Base-by-base conservation (phyloP, 768 basidiomycete species). In the Leccinum uliginosum region DNA sequence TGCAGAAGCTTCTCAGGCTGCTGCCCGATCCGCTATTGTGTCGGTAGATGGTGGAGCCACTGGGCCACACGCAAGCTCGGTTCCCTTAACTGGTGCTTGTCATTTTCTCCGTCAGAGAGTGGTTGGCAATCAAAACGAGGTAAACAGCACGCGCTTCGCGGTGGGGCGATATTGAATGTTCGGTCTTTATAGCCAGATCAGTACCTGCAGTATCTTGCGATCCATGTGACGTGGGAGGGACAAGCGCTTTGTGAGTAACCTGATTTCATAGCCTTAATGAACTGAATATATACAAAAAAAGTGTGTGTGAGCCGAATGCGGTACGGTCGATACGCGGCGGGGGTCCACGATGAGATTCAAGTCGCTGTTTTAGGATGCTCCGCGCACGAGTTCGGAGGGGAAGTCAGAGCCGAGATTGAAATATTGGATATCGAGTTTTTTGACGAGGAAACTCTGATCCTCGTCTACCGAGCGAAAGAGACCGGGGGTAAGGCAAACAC, bases 381-480 rank as follows among this genome's bases (percentile, higher is more conserved):
- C 43, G 58, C 65, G 59, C 60, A 61, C 51, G 70, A 67, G 61
- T 68, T 75, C 69, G 75, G 71, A 58, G 73, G 51, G 34, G 56
- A 60, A 24, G 52, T 61, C 46, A 62, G 63, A 61, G 65, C 57
- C 54, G 74, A 76, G 62, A 69, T 84, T 64, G 78, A 84, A 57
- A 62, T 89, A 46, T 67, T 90, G 67, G 85, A 86, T 64, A 79
- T 75, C 44, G 86, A 89, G 54, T 91, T 91, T 73, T 90, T 93
- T 70, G 90, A 92, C 75, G 85, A 89, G 62, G 81, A 84, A 68
- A 75, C 70, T 65, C 67, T 90, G 58, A 78, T 89, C 62, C 75
- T 89, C 59, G 79, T 89, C 58, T 86, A 82, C 73, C 82, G 80
- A 69, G 69, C 71, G 67, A 74, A 74, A 55, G 73, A 71, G 57